Evolutionary conservation across 108 stramenopile species (phyloP).

Genomic region (Nitzschia palea): DNA sequence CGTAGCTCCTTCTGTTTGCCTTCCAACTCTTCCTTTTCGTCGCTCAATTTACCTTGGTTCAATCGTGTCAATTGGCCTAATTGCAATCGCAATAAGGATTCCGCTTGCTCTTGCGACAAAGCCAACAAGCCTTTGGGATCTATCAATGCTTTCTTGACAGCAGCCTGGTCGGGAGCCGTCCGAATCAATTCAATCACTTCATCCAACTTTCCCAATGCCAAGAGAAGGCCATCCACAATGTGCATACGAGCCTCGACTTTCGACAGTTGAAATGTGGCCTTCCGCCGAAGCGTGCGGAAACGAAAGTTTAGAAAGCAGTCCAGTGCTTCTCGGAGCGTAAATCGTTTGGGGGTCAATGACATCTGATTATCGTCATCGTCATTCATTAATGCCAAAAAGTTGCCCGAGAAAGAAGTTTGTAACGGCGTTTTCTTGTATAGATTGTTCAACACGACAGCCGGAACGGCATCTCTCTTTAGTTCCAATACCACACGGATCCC

Average conservation of each 20-base stretch:
- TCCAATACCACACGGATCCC: slow-evolving; percentile 98
- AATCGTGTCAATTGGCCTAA: slow-evolving; percentile 90
- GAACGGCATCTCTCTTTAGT: slow-evolving; percentile 93
- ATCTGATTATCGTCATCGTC: slow-evolving; percentile 7
- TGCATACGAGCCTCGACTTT: slow-evolving; percentile 87
- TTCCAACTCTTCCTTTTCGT: slow-evolving; percentile 69
- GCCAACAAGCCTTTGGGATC: slow-evolving; percentile 30
- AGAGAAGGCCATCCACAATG: slow-evolving; percentile 89
- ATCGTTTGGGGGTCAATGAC: slow-evolving; percentile 84
- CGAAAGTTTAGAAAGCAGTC: slow-evolving; percentile 92
- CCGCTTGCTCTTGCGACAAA: slow-evolving; percentile 82
- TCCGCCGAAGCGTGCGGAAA: slow-evolving; percentile 88
- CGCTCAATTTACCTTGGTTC: slow-evolving; percentile 81
- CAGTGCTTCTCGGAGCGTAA: slow-evolving; percentile 84
- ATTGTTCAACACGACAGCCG: slow-evolving; percentile 87
- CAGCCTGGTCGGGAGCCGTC: slow-evolving; percentile 61
- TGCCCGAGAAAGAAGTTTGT: slow-evolving; percentile 92
- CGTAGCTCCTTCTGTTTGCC: slow-evolving; percentile 41
- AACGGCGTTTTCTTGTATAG: slow-evolving; percentile 93
- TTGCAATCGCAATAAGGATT: slow-evolving; percentile 88
- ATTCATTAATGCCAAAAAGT: slow-evolving; percentile 86
- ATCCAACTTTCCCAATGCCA: slow-evolving; percentile 81
- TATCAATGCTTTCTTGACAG: slow-evolving; percentile 71
- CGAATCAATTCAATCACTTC: slow-evolving; percentile 87
- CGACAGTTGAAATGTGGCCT: slow-evolving; percentile 67